Conservation (phyloP, 139 green algal species). For the Chlamydomonas asymmetrica region DNA sequence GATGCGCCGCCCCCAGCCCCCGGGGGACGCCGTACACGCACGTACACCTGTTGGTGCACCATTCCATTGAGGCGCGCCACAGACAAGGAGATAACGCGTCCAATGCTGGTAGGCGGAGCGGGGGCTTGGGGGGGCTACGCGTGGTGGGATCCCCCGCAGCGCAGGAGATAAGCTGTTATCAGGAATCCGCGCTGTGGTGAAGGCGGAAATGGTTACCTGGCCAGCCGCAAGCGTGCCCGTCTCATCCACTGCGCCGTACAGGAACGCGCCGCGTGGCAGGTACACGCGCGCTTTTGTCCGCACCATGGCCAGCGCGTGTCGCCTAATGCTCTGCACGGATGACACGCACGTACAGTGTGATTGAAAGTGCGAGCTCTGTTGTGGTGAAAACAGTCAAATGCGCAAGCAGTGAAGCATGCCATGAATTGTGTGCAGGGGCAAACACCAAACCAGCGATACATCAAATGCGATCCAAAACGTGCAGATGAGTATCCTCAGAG, state of each 20-base stretch:
- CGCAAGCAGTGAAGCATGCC: too few species aligned
- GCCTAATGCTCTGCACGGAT: background rate
- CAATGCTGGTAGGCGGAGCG: too few species aligned
- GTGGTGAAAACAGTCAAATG: too few species aligned
- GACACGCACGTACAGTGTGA: background rate
- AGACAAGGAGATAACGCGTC: too few species aligned
- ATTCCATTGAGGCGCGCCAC: too few species aligned
- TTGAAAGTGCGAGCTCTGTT: too few species aligned
- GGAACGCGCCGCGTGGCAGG: background rate
- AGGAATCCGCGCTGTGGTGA: too few species aligned
- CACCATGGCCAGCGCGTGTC: background rate
- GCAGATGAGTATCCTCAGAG: background rate
- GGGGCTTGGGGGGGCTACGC: too few species aligned
- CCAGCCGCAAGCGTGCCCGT: background rate
- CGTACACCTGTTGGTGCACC: conserved; percentile 19
- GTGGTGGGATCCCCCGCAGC: too few species aligned
- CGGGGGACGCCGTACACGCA: conserved; percentile 8
- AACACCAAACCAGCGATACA: background rate
- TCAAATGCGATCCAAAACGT: background rate
- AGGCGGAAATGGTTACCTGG: background rate
- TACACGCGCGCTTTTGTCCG: background rate
- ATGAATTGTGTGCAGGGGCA: background rate
- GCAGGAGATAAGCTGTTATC: too few species aligned
- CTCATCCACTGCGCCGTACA: conserved; percentile 16
- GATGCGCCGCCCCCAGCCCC: background rate